Percentiles rank a stretch among this genome's conserved stretches.
These are phyloP conservation scores for Daldinia bambusicola DNA, from an alignment of 495 filamentous ascomycete genomes.

Conservation along the genomic window DNA sequence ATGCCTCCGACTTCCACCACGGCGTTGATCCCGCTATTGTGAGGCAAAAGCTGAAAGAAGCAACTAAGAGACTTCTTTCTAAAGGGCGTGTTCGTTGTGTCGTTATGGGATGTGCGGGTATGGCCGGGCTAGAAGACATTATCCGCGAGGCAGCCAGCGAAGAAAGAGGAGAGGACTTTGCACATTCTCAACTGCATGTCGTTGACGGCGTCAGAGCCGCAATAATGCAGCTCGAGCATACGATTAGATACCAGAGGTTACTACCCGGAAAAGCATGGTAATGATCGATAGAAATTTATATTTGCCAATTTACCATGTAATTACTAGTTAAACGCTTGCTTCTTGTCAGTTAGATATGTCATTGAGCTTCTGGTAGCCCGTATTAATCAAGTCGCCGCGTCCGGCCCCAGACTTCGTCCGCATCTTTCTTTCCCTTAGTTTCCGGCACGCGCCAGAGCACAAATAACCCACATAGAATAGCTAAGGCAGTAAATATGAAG, in stretches of 20 bases:
- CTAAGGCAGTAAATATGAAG: slow-evolving; percentile 84
- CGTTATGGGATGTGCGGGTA: slow-evolving; percentile 86
- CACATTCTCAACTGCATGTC: slow-evolving; percentile 68
- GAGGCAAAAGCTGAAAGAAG: slow-evolving; percentile 70
- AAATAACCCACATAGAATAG: slow-evolving; percentile 71
- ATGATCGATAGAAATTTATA: not conserved
- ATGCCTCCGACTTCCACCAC: slow-evolving; percentile 82
- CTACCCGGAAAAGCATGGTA: slow-evolving; percentile 43
- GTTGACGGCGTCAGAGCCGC: slow-evolving; percentile 88
- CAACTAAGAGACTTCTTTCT: slow-evolving; percentile 70
- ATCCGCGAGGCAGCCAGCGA: slow-evolving; percentile 75
- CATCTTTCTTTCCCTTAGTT: slow-evolving; percentile 80
- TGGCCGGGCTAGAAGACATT: slow-evolving; percentile 87
- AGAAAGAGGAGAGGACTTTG: slow-evolving; percentile 69
- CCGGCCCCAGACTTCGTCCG: slow-evolving; percentile 90
- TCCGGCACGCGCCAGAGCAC: slow-evolving; percentile 79
- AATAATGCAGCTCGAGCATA: slow-evolving; percentile 71
- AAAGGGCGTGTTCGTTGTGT: slow-evolving; percentile 69
- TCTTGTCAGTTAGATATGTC: not conserved
- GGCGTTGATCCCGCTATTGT: slow-evolving; percentile 71
- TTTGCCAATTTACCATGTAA: slow-evolving; percentile 19
- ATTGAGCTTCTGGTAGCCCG: not conserved
- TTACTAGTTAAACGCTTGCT: slow-evolving; percentile 6
- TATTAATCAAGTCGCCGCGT: slow-evolving; percentile 62
- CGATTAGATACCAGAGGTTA: slow-evolving; percentile 56